Conservation (phyloP, 2,329 filamentous ascomycete genomes). For the Ophiosphaerella korrae region DNA sequence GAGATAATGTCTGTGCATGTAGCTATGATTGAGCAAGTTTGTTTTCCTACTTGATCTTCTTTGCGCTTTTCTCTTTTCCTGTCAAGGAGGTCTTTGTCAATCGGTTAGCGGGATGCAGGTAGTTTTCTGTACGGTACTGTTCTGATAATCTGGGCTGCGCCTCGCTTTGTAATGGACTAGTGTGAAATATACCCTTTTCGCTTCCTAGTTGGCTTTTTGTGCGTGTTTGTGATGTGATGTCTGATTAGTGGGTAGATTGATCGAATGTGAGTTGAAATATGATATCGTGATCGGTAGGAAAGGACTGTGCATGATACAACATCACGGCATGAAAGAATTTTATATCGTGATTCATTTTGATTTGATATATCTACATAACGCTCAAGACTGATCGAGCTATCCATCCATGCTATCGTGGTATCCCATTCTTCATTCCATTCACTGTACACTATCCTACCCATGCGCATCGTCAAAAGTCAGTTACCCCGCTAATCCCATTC, state of each 20-base stretch:
- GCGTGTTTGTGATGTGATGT: not conserved
- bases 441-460: conserved; percentile 1
- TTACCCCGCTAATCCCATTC: not conserved
- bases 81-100: too few species aligned
- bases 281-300: too few species aligned
- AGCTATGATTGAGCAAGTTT: conserved; percentile 5
- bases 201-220: not conserved
- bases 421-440: conserved; percentile 4
- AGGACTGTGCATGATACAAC: too few species aligned
- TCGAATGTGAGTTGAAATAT: too few species aligned
- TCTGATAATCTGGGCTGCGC: not conserved
- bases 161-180: not conserved
- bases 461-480: not conserved
- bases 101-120: too few species aligned
- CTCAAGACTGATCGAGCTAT: not conserved
- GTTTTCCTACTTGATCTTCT: not conserved
- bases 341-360: not conserved
- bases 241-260: too few species aligned
- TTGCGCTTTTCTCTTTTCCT: too few species aligned
- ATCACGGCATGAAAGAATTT: too few species aligned
- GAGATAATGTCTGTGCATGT: conserved; percentile 12
- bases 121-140: not conserved
- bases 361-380: conserved; percentile 3
- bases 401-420: not conserved
- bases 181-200: conserved; percentile 15